Evolutionary conservation across 805 yeast genomes (phyloP).

Genomic region (Torulaspora microellipsoides): DNA sequence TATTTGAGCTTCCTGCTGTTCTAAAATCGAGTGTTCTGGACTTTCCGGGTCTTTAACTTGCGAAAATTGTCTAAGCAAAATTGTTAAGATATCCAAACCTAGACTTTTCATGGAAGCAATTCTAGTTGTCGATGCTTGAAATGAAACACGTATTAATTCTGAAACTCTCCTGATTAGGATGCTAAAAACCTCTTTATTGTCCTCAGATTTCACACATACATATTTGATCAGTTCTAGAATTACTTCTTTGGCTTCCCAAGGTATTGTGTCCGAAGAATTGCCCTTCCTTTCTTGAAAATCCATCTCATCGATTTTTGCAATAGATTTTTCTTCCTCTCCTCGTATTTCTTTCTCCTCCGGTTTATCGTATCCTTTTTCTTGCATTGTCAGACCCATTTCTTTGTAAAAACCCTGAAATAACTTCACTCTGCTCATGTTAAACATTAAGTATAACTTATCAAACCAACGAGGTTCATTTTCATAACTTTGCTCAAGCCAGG

Average conservation of each 20-base stretch:
- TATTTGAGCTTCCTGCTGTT: conserved; percentile 93
- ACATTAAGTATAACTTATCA: conserved; percentile 46
- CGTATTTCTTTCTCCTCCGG: conserved; percentile 35
- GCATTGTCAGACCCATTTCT: conserved; percentile 41
- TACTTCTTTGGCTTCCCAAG: conserved; percentile 42
- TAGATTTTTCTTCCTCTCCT: conserved; percentile 47
- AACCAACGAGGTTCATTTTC: conserved; percentile 50
- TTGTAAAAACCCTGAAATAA: conserved; percentile 41
- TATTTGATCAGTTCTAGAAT: conserved; percentile 35
- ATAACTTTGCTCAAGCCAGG: conserved; percentile 57
- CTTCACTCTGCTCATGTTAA: conserved; percentile 41
- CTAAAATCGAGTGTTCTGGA: conserved; percentile 65
- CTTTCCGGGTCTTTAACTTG: conserved; percentile 65
- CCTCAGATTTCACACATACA: conserved; percentile 11
- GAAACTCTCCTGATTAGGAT: conserved; percentile 40
- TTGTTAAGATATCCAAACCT: conserved; percentile 65
- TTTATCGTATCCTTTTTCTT: conserved; percentile 33
- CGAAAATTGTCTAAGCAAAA: conserved; percentile 56
- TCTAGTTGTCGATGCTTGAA: conserved; percentile 73
- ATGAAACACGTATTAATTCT: conserved; percentile 73
- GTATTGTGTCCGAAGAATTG: conserved; percentile 27
- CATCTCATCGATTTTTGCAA: conserved; percentile 27
- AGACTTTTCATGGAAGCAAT: conserved; percentile 52
- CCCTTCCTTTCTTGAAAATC: conserved; percentile 22
- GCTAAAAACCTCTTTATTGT: conserved; percentile 3